Evolutionary conservation across 2,329 filamentous ascomycete species (phyloP).

Genomic region (Penicillium oxalicum): DNA sequence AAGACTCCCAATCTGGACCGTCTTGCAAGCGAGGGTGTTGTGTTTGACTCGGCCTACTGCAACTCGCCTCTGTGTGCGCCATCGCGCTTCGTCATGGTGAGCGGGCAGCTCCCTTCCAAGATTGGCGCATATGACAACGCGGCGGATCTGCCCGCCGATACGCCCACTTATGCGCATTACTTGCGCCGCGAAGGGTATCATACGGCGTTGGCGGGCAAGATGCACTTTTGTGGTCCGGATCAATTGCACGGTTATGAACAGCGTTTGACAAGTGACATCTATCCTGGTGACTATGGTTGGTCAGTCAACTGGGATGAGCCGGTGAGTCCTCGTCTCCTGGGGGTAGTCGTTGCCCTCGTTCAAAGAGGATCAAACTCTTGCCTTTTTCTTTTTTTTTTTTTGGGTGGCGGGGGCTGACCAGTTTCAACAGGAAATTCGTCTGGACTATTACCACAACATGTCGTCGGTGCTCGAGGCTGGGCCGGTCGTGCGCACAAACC

Average conservation of each 20-base stretch:
- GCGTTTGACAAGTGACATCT: constrained; percentile 89
- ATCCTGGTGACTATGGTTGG: constrained; percentile 92
- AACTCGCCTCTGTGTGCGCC: constrained; percentile 88
- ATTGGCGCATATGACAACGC: constrained; percentile 92
- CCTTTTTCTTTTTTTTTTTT: neutral
- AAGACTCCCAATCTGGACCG: constrained; percentile 85
- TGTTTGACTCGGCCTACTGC: constrained; percentile 92
- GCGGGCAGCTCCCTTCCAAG: constrained; percentile 82
- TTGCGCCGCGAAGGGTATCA: constrained; percentile 79
- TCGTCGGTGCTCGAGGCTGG: constrained; percentile 88
- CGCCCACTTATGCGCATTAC: constrained; percentile 90
- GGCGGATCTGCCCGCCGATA: constrained; percentile 72
- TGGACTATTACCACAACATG: constrained; percentile 96
- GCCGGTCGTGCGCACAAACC: constrained; percentile 82
- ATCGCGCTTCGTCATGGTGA: constrained; percentile 91
- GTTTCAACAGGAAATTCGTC: constrained; percentile 45
- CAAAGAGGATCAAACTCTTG: too few species aligned
- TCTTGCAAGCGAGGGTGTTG: constrained; percentile 72
- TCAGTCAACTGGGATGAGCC: constrained; percentile 93
- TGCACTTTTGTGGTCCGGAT: constrained; percentile 89
- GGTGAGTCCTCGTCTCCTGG: constrained; percentile 29
- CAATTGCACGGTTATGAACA: constrained; percentile 93
- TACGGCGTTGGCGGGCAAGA: constrained; percentile 86
- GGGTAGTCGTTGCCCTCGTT: too few species aligned
- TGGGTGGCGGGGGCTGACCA: neutral